Base-by-base conservation (phyloP, 1,139 yeast species). In the Yamadazyma aaseri region DNA sequence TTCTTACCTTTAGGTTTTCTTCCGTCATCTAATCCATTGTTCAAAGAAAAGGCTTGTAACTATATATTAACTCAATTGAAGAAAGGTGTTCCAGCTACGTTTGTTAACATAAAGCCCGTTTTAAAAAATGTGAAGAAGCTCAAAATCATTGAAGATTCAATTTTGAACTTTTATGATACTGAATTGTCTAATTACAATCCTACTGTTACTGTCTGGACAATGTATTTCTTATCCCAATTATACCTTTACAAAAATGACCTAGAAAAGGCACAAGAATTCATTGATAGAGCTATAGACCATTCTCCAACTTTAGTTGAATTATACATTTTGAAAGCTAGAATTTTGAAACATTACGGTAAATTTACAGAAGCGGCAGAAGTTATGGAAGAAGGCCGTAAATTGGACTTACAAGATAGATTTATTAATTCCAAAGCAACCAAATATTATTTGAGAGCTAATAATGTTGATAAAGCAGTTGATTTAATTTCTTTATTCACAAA, bases 1-100 rank as follows among this genome's bases (percentile, higher is more conserved):
- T 79, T 76, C 45, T 69, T 87, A 32, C 97, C 97, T 13, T 71
- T 92, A 51, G 73, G 85, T 6, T 86, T 86, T 47, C 63, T 86
- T 31, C 65, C 76, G 2, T 83, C 86, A 7, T 71, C 73, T 7
- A 57, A 56, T 31, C 54, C 65, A 8, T 46, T 50, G 45, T 84
- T 79, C 52, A 65, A 56, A 33, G 41, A 42, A 35, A 75, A 63
- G 51, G 79, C 68, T 25, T 53, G 50, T 33, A 55, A 56, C 1
- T 92, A 89, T 53, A 59, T 90, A 30, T 45, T 72, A 9, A 60
- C 69, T 3, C 86, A 82, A 53, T 72, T 94, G 49, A 63, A 73
- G 41, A 74, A 87, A 42, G 95, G 96, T 24, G 94, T 89, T 20
- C 98, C 98, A 4, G 86, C 97, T 1, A 75, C 95, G 5, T 92